Evolutionary conservation across 2,329 filamentous ascomycete genomes (phyloP), one percentile per base, ranked within the genome.

Genomic region (Colletotrichum sp.): DNA sequence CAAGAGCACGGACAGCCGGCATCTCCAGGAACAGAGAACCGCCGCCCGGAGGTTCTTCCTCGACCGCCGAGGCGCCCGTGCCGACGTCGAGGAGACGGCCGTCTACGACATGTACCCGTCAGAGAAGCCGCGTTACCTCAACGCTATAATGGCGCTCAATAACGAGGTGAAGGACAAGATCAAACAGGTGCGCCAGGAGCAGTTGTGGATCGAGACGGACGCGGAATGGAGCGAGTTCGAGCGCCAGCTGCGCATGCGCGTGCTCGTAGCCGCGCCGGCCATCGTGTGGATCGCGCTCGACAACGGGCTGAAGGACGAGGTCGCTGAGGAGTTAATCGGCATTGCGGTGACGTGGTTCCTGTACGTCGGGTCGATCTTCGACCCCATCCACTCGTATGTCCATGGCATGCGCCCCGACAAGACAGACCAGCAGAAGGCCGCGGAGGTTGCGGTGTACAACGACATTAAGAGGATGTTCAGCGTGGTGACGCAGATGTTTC

Each of bases 1-100:
- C n/a, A 21, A 4, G 43, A 0, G 2, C 18, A 21, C 2, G 43
- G 43, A 48, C n/a, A 48, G 43, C 5, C 3, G 43, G 5, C 2
- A 48, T 4, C 43, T 48, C 18, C 43, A 4, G 43, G 43, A 48
- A 1, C 9, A 48, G 43, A 48, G 43, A 3, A 3, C 5, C 43
- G 43, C 43, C n/a, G 10, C 43, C 3, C 43, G 5, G 43, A 1
- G 4, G n/a, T 2, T 2, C 43, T 21, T 48, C n/a, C 43, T 21
- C 43, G 10, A 4, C 5, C 43, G 43, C 43, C 43, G 43, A 10
- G 38, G 16, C 38, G 16, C 7, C 36, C 36, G 7, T 4, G 36
- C 36, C 36, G 9, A 38, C 9, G 36, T 18, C 36, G 36, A 38
- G 4, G 14, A 38, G 36, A 38, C 18, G 7, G 36, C 36, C 7